Percentiles rank a stretch among this genome's conserved stretches.
These are phyloP conservation scores for Lipomyces japonicus DNA, from an alignment of 805 yeast species.

Conservation along the genomic window DNA sequence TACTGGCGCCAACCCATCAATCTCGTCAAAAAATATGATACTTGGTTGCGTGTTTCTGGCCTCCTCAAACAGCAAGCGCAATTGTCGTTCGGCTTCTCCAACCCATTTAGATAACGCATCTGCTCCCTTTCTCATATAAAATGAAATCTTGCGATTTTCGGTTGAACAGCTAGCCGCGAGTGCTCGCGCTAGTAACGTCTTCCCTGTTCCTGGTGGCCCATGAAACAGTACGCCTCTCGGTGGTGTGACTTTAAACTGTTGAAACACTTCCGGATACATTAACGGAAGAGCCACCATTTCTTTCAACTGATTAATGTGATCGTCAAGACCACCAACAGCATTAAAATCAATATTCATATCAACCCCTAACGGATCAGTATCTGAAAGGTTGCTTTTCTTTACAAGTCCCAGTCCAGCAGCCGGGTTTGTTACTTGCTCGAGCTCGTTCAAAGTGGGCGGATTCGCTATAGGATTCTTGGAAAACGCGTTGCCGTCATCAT, in stretches of 20 bases:
- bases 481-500: slow-evolving; percentile 39
- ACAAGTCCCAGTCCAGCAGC: slow-evolving; percentile 32
- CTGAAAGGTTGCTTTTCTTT: slow-evolving; percentile 66
- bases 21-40: slow-evolving; percentile 94
- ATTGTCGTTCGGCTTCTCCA: slow-evolving; percentile 96
- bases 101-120: slow-evolving; percentile 98
- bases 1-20: slow-evolving; percentile 89
- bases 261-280: slow-evolving; percentile 88
- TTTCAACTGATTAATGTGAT: slow-evolving; percentile 84
- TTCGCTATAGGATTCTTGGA: slow-evolving; percentile 34
- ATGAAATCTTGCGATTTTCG: slow-evolving; percentile 79
- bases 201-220: slow-evolving; percentile 99
- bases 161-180: slow-evolving; percentile 92
- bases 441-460: slow-evolving; percentile 17
- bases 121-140: slow-evolving; percentile 98
- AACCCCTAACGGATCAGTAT: slow-evolving; percentile 88
- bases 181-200: slow-evolving; percentile 96
- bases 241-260: slow-evolving; percentile 85
- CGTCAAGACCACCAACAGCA: slow-evolving; percentile 87
- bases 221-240: slow-evolving; percentile 97
- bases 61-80: slow-evolving; percentile 86
- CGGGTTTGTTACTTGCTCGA: slow-evolving; percentile 31
- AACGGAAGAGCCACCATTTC: slow-evolving; percentile 96
- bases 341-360: slow-evolving; percentile 81
- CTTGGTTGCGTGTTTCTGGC: slow-evolving; percentile 95